phyloP scores from a whole-genome alignment of 768 basidiomycete species.

The Lactarius hengduanensis region DNA sequence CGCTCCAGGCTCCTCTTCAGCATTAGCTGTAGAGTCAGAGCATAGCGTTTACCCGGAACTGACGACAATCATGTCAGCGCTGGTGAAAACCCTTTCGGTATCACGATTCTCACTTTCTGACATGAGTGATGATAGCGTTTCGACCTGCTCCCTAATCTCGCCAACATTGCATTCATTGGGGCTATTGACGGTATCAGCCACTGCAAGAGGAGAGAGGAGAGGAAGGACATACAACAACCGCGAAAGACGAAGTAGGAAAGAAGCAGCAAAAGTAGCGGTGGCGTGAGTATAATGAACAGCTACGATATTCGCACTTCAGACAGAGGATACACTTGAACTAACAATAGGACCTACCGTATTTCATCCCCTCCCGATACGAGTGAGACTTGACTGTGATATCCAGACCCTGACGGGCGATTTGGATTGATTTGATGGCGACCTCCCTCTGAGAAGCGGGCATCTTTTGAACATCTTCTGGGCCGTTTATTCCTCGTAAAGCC shows the following conservation, averaged over 20 bases:
- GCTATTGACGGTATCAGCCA: slow-evolving; percentile 39
- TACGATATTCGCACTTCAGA: slow-evolving; percentile 32
- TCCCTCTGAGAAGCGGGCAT: slow-evolving; percentile 79
- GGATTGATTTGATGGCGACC: slow-evolving; percentile 78
- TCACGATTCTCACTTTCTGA: slow-evolving; percentile 60
- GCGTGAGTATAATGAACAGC: slow-evolving; percentile 92
- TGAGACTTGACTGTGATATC: slow-evolving; percentile 84
- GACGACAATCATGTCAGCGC: slow-evolving; percentile 21
- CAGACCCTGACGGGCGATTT: slow-evolving; percentile 74
- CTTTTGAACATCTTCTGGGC: slow-evolving; percentile 80
- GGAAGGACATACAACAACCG: slow-evolving; percentile 71
- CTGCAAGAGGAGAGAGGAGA: neutral
- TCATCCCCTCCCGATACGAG: slow-evolving; percentile 87
- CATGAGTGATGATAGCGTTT: slow-evolving; percentile 72
- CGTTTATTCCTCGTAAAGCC: slow-evolving; percentile 77
- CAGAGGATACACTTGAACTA: neutral
- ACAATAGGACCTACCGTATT: slow-evolving; percentile 63
- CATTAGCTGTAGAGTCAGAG: slow-evolving; percentile 86
- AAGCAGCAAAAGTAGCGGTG: slow-evolving; percentile 90
- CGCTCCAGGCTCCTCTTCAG: slow-evolving; percentile 72
- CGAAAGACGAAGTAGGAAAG: slow-evolving; percentile 81
- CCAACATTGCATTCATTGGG: slow-evolving; percentile 79
- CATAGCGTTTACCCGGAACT: slow-evolving; percentile 95
- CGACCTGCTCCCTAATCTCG: slow-evolving; percentile 74
- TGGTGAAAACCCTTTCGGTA: slow-evolving; percentile 3